Base-by-base conservation (phyloP, 768 basidiomycete species). In the Panaeolus papilionaceus region DNA sequence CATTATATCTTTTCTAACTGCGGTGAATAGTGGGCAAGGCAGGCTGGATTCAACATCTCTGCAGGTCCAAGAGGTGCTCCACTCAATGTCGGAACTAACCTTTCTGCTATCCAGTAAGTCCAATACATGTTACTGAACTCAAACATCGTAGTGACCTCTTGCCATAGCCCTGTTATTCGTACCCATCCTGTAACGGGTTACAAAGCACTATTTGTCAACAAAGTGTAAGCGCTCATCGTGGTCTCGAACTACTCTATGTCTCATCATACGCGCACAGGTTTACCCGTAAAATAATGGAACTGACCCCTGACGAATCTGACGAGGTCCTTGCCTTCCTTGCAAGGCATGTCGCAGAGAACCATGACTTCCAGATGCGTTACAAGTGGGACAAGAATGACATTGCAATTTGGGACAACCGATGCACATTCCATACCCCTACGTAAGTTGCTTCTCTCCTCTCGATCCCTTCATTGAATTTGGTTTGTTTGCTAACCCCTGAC, bases 371-470 rank as follows among this genome's bases (percentile, higher is more conserved):
- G 73, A 78, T 86, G 64, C 79, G 85, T 28, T 86, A 80, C 80
- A 81, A 81, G 20, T 89, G 88, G 87, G 74, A 76, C 39, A 71
- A 72, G 45, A 83, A 87, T 70, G 85, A 85, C 65, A 72, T 89
- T 28, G 88, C 88, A 0, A 86, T 89, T 71, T 89, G 88, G 88
- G 87, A 88, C 66, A 89, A 89, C 72, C 75, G 87, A 49, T 77
- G 80, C 18, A 84, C 84, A 0, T 82, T 79, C 75, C 86, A 87
- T 69, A 85, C 79, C 11, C 80, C 80, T 26, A 83, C 82, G 82
- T 82, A 71, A 65, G 79, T 68, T 64, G 42, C 11, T 68, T 11
- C 26, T 51, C 26, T 5, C 5, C 33, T 33, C 16, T 18, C 23
- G 10, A 7, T 45, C 65, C 38, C 54, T 62, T 4, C 18, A 51